Evolutionary conservation across 2,329 filamentous ascomycete species (phyloP), one percentile per base, ranked within the genome.

Genomic region (Trichoderma sp.): DNA sequence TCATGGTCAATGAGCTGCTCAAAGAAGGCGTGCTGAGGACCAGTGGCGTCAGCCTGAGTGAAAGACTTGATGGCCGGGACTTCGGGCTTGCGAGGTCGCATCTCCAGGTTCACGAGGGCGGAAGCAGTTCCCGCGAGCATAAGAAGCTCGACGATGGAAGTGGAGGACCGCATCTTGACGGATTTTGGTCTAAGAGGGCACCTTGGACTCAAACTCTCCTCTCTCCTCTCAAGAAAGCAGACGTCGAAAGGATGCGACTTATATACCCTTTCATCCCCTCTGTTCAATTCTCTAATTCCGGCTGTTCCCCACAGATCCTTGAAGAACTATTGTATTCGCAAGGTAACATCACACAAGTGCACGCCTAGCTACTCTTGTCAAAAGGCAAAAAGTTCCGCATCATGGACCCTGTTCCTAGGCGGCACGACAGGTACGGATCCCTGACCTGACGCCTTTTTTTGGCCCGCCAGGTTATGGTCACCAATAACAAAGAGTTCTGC

Each of bases 1-100:
- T 85, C 81, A 81, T 92, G 91, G 79, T 92, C 90, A 66, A 92
- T 88, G 72, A 89, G 83, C 81, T 92, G 90, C 77, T 88, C 80
- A 76, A 91, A 91, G 60, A 76, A 79, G 56, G 75, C 79, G 45
- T 66, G 29, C 11, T 14, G 27, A 35, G 59, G 24, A 3, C 41
- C 41, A 33, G 21, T 35, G 21, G 33, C 27, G 41, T 45, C 41
- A 4, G 35, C 31, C 18, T 24, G 24, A 21, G 64, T 16, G 33
- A 64, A 33, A 9, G 45, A n/a, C 12, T 27, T 18, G 33, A 41
- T 4, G 33, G 41, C 3, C 21, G 41, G 16, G 33, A 67, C 29
- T 29, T 56, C 31, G 16, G 35, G 31, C 71, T 67, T 74, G 50
- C 45, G 71, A 31, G 71, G 71, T 11, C 29, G 53, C 18, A 45